Conservation (phyloP, 345 rosid genomes). For the Eucalyptus urophylla region DNA sequence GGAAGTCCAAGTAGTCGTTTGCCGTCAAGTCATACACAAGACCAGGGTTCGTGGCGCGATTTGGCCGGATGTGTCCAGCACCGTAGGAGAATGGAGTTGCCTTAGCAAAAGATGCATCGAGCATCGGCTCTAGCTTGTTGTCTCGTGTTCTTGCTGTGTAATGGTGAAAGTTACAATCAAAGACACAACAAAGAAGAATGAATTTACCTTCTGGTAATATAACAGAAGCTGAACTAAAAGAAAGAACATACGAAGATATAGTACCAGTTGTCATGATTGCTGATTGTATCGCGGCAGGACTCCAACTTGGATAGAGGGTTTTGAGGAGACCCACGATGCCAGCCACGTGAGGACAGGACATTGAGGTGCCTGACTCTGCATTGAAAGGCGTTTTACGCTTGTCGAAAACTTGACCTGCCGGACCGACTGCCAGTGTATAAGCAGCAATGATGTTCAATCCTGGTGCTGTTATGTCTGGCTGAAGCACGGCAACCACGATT, state of each 20-base stretch:
- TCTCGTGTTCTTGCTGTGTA: conserved; percentile 17
- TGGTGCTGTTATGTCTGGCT: conserved; percentile 59
- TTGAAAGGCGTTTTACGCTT: conserved; percentile 10
- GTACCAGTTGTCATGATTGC: conserved; percentile 42
- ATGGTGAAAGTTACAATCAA: background rate
- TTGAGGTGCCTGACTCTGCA: conserved; percentile 32
- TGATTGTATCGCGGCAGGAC: conserved; percentile 32
- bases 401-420: conserved; percentile 1
- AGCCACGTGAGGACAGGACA: conserved; percentile 45
- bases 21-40: conserved; percentile 26
- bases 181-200: background rate
- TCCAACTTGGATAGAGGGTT: conserved; percentile 33
- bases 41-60: conserved; percentile 36
- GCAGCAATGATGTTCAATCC: conserved; percentile 39
- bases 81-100: conserved; percentile 46
- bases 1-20: conserved; percentile 24
- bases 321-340: conserved; percentile 39
- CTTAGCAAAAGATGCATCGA: conserved; percentile 1
- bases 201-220: background rate
- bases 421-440: conserved; percentile 1
- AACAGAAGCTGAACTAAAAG: background rate
- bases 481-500: background rate
- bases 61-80: conserved; percentile 34
- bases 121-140: conserved; percentile 1
- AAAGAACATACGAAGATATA: background rate